Base-by-base conservation (phyloP, 306 rosid genomes). In the Corylus americana region DNA sequence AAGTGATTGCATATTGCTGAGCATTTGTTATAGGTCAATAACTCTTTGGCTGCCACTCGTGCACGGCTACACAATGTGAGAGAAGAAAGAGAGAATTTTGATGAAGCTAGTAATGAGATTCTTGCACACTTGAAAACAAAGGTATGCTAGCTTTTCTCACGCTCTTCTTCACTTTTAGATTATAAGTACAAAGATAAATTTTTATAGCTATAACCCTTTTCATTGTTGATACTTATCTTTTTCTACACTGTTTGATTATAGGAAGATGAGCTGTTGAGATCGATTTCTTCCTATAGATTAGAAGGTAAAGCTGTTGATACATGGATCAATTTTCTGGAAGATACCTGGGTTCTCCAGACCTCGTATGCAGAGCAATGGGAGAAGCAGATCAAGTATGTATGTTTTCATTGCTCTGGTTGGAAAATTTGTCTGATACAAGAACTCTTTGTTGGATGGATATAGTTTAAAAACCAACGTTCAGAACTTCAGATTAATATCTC, bases 21-120 rank as follows among this genome's bases (percentile, higher is more conserved):
- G 69, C 68, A 74, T 57, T 79, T 81, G 45, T 76, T 75, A 77
- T 62, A 94, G 98, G 97, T 94, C 73, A 88, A 86, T 47, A 57
- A 61, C 62, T 85, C 88, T 61, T 81, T 92, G 86, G 55, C 86
- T 76, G 73, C 83, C 62, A 84, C 91, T 59, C 90, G 84, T 48
- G 82, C 74, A 73, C 97, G 94, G 79, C 90, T 91, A 82, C 91
- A 78, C 83, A 91, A 92, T 83, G 91, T 89, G 82, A 92, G 76
- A 82, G 98, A 94, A 88, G 98, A 92, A 90, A 89, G 87, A 80
- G 97, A 92, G 14, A 96, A 94, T 31, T 92, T 94, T 81, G 97
- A 91, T 69, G 94, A 91, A 37, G 94, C 98, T 70, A 92, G 94
- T 79, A 89, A 86, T 87, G 88, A 91, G 73, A 87, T 94, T 81